These are phyloP conservation scores for Saccharomycopsis javanensis DNA, from an alignment of 805 yeast species.

Conservation along the genomic window DNA sequence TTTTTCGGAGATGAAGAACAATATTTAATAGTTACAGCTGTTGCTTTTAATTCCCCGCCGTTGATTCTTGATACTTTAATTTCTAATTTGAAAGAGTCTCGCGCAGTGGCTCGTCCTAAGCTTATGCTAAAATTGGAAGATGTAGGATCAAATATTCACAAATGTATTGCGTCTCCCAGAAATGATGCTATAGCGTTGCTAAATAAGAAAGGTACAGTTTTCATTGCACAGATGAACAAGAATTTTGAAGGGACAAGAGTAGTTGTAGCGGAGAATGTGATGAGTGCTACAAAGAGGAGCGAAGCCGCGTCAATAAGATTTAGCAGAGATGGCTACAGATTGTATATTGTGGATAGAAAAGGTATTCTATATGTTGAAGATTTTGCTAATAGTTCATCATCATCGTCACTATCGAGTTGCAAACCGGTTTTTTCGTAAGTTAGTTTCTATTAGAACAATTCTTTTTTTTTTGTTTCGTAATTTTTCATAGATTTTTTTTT, in stretches of 20 bases:
- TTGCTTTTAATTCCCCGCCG: conserved; percentile 57
- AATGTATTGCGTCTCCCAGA: conserved; percentile 67
- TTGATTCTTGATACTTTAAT: conserved; percentile 58
- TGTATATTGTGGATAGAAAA: conserved; percentile 69
- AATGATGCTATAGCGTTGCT: conserved; percentile 79
- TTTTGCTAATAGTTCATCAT: conserved; percentile 30
- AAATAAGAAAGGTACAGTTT: conserved; percentile 70
- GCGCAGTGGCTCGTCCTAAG: conserved; percentile 43
- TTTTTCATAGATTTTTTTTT: not conserved
- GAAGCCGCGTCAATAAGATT: conserved; percentile 76
- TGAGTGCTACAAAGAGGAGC: conserved; percentile 58
- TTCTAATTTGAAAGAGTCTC: conserved; percentile 31
- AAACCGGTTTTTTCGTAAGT: not conserved
- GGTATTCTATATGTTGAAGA: conserved; percentile 75
- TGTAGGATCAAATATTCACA: conserved; percentile 71
- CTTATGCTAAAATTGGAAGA: conserved; percentile 60
- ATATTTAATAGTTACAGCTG: conserved; percentile 46
- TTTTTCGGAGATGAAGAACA: conserved; percentile 59
- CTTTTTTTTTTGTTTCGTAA: not conserved
- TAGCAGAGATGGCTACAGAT: conserved; percentile 71
- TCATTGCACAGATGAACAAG: conserved; percentile 41
- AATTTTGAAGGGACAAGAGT: conserved; percentile 41
- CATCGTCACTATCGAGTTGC: not conserved
- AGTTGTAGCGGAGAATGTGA: conserved; percentile 66
- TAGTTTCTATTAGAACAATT: not conserved